Base-by-base conservation (phyloP, 2,329 filamentous ascomycete genomes). In the Gnomoniopsis sp. region DNA sequence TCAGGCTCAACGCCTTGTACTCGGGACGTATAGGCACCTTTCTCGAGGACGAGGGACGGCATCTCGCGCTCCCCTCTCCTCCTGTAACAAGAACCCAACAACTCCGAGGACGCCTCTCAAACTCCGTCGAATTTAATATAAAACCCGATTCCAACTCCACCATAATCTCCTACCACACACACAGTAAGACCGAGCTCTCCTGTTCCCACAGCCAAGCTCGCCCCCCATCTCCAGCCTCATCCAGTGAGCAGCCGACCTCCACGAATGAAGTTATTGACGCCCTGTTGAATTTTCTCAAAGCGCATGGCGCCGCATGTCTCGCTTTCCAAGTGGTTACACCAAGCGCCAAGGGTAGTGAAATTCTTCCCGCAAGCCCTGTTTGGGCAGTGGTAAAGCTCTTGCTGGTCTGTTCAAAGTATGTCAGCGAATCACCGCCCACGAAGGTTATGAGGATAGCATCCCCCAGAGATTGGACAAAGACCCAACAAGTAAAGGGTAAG, bases 321-420 rank as follows among this genome's bases (percentile, higher is more conserved):
- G 63, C 75, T 78, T 65, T 79, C 76, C 15, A 77, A 62, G 47
- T 79, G 76, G 57, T 75, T 77, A 59, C 77, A 69, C 6, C 75
- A 59, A 1, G 63, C 71, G 1, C 73, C 75, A 6, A 79, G 60
- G 1, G 67, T 72, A 51, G 65, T 74, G 57, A 78, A 79, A 12
- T 79, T 69, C 15, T 50, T 63, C 14, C 4, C 3, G 1, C 38
- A 50, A n/a, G n/a, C n/a, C n/a, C n/a, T n/a, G 3, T 75, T 72
- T 0, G 73, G 75, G 49, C 76, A 79, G 57, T 75, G 72, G 48
- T 78, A 78, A 8, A 77, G 60, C 0, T 63, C 58, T 49, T 75
- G 65, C 50, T 73, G 71, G 56, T 79, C 71, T 72, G 53, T n/a
- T n/a, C 46, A 38, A 38, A n/a, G 22, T 14, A 33, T 64, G 43